Base-by-base conservation (phyloP, 1,284 basidiomycete genomes). In the Leccinum huronense region DNA sequence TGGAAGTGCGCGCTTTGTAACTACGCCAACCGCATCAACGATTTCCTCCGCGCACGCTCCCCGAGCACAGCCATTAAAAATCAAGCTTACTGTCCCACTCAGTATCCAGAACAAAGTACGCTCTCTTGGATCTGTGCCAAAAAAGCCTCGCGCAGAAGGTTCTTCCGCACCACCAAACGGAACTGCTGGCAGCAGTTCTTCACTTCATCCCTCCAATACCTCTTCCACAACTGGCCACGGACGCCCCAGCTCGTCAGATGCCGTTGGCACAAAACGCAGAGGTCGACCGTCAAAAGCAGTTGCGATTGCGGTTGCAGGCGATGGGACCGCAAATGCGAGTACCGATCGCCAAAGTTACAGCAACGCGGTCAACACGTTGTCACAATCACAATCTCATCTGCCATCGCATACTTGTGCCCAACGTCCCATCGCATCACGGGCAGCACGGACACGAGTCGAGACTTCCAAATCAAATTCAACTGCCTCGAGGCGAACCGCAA, bases 21-120 rank as follows among this genome's bases (percentile, higher is more conserved):
- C 69, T 68, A 67, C 73, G 70, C 71, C 63, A 68, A 69, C 70
- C 71, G 65, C 65, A 65, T 64, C 74, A 53, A 51, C 67, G 59
- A 66, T 34, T 64, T 71, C 72, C 33, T 68, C 71, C 62, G 58
- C 61, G 38, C 71, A 59, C 67, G 69, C 62, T 66, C 70, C 70
- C 59, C 72, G 67, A 61, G 62, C 73, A 62, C 81, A 81, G 13
- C 77, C 83, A 4, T 79, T 92, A 71, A 92, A 91, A 80, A 92
- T 92, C 78, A 90, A 86, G 76, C 84, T 92, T 64, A 87, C 86
- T 53, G 80, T 90, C 3, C 87, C 88, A 31, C 81, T 81, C 59
- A 81, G 74, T 65, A 76, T 85, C 69, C 79, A 83, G 59, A 77
- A 73, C 71, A 83, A 80, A 71, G 75, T 72, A 56, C 79, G 73